Evolutionary conservation across 805 yeast genomes (phyloP).

Genomic region (Pichia sporocuriosa): DNA sequence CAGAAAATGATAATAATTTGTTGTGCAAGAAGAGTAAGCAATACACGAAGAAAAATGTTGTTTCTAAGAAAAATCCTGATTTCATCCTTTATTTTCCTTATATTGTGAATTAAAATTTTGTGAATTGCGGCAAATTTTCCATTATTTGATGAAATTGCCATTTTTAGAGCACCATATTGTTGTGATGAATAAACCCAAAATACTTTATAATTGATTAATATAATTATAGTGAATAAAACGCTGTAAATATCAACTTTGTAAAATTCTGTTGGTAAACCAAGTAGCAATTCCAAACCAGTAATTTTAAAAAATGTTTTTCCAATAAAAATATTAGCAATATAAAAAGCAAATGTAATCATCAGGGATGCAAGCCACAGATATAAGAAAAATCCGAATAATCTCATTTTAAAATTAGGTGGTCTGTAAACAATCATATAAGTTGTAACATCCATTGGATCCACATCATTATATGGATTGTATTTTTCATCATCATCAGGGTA

Average conservation of each 20-base stretch:
- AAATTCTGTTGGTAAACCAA: conserved; percentile 5
- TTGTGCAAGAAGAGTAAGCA: too few relatives aligned
- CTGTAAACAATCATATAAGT: conserved; percentile 73
- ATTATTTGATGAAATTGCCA: neutral
- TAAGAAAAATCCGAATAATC: conserved; percentile 45
- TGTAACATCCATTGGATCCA: conserved; percentile 28
- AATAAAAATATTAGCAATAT: conserved; percentile 17
- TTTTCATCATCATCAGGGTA: conserved; percentile 24
- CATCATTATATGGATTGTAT: conserved; percentile 30
- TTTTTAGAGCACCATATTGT: neutral
- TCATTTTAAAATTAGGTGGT: conserved; percentile 66
- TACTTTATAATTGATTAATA: neutral
- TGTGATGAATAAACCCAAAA: neutral
- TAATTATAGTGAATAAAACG: conserved; percentile 3
- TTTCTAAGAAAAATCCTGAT: too few relatives aligned
- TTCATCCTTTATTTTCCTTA: too few relatives aligned
- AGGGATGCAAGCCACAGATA: conserved; percentile 42
- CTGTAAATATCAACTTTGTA: conserved; percentile 11
- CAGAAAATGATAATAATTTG: too few relatives aligned
- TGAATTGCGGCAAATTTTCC: neutral
- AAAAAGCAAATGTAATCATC: conserved; percentile 23
- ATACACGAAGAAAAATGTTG: too few relatives aligned
- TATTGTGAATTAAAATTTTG: neutral
- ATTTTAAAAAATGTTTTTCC: conserved; percentile 20
- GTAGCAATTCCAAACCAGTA: neutral